Evolutionary conservation across 2,329 filamentous ascomycete genomes (phyloP).

Genomic region (Bimuria novae-zelandiae): DNA sequence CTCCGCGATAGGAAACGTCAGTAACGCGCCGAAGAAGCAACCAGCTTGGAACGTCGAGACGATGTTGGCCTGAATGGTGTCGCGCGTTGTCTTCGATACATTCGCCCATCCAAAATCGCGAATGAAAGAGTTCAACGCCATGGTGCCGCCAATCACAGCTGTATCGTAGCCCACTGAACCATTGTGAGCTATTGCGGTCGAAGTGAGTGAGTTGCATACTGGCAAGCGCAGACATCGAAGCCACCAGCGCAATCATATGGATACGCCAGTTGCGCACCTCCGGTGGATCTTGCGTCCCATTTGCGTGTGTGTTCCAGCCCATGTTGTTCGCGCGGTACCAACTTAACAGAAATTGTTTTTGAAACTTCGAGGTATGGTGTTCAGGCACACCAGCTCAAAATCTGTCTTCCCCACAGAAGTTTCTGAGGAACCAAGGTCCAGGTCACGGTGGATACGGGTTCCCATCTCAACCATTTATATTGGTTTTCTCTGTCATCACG

Average conservation of each 20-base stretch:
- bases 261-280: slow-evolving; percentile 45
- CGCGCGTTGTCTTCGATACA: slow-evolving; percentile 34
- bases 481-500: not conserved
- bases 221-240: slow-evolving; percentile 46
- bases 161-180: slow-evolving; percentile 41
- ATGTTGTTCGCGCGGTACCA: slow-evolving; percentile 6
- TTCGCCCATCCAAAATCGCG: slow-evolving; percentile 41
- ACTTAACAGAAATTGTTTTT: not conserved
- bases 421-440: not conserved
- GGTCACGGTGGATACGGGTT: not conserved
- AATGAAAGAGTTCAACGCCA: slow-evolving; percentile 47
- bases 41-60: slow-evolving; percentile 46
- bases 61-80: slow-evolving; percentile 48
- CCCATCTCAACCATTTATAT: not conserved
- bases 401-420: not conserved
- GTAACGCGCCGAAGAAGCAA: slow-evolving; percentile 47
- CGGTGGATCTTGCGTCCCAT: slow-evolving; percentile 40
- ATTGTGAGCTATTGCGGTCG: not conserved
- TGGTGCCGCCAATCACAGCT: slow-evolving; percentile 47
- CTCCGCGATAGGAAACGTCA: slow-evolving; percentile 54
- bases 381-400: not conserved
- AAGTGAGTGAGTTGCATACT: slow-evolving; percentile 23
- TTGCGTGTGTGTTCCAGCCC: slow-evolving; percentile 36
- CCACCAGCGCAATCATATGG: slow-evolving; percentile 40
- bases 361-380: not conserved